Evolutionary conservation across 2,329 filamentous ascomycete genomes (phyloP).

Genomic region (Xylaria sp.): DNA sequence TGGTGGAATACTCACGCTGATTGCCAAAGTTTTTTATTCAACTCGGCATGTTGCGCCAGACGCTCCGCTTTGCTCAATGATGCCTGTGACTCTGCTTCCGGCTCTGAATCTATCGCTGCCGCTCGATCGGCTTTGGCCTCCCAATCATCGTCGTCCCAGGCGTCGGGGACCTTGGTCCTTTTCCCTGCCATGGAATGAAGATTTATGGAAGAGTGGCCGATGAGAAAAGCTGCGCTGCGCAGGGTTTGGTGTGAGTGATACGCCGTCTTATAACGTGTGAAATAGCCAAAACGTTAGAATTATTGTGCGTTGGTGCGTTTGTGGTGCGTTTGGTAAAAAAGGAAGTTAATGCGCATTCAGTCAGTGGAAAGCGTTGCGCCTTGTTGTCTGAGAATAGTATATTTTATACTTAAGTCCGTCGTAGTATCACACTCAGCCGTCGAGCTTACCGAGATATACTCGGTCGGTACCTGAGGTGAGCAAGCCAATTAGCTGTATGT

Average conservation of each 20-base stretch:
- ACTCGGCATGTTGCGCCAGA: constrained; percentile 81
- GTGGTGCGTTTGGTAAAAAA: no score
- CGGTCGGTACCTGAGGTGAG: not conserved
- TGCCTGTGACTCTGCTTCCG: constrained; percentile 52
- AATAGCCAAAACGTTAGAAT: not conserved
- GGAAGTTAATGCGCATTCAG: not conserved
- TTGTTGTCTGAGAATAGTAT: not conserved
- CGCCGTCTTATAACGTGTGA: not conserved
- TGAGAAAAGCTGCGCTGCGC: not conserved
- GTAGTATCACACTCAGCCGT: not conserved
- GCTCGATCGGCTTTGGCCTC: constrained; percentile 76
- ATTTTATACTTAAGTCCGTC: no score
- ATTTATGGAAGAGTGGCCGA: not conserved
- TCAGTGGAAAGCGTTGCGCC: not conserved
- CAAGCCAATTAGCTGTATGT: constrained; percentile 2
- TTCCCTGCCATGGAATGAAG: constrained; percentile 31
- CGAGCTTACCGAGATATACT: not conserved
- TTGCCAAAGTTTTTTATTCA: constrained; percentile 88
- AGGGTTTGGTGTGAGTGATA: not conserved
- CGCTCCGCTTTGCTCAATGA: constrained; percentile 78
- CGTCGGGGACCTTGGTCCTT: constrained; percentile 68
- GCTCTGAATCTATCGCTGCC: constrained; percentile 53
- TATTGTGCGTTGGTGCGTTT: not conserved
- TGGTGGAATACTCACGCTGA: constrained; percentile 72
- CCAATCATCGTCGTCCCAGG: constrained; percentile 93